A percentile compares a stretch with the other conserved stretches of the same genome.
These are phyloP conservation scores for Kregervanrija delftensis DNA, from an alignment of 805 yeast genomes.

Conservation along the genomic window DNA sequence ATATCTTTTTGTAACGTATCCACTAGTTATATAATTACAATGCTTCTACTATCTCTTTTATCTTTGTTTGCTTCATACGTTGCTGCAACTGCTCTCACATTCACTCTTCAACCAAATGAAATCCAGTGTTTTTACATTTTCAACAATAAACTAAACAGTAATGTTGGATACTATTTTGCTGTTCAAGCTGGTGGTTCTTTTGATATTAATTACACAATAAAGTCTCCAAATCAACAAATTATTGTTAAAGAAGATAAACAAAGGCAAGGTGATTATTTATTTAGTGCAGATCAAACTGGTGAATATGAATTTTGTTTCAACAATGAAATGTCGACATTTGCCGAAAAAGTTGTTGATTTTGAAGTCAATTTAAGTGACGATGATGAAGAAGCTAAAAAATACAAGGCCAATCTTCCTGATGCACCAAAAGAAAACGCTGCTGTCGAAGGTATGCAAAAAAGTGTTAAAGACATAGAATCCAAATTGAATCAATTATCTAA, in stretches of 20 bases:
- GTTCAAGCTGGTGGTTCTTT: constrained; percentile 77
- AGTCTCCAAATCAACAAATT: constrained; percentile 49
- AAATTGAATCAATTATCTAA: constrained; percentile 52
- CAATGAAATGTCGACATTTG: constrained; percentile 73
- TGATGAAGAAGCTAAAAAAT: constrained; percentile 11
- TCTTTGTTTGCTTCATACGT: constrained; percentile 12
- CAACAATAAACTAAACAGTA: constrained; percentile 51
- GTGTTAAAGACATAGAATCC: constrained; percentile 51
- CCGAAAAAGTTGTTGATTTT: constrained; percentile 79
- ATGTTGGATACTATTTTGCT: constrained; percentile 72
- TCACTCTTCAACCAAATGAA: constrained; percentile 70
- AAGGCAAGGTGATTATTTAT: constrained; percentile 75
- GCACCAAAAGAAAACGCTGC: constrained; percentile 49
- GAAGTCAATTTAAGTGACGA: constrained; percentile 57
- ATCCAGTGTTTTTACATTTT: constrained; percentile 64
- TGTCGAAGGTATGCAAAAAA: constrained; percentile 46
- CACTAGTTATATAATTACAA: too few relatives aligned
- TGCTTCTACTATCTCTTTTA: constrained; percentile 4
- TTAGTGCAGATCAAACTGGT: constrained; percentile 59
- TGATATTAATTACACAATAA: constrained; percentile 66
- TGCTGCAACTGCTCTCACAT: constrained; percentile 57
- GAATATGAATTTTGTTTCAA: constrained; percentile 86
- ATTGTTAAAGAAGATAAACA: constrained; percentile 51
- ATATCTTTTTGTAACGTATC: too few relatives aligned
- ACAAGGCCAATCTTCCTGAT: constrained; percentile 58